Evolutionary conservation across 768 basidiomycete genomes (phyloP).

Genomic region (Melanogaster broomeanus): DNA sequence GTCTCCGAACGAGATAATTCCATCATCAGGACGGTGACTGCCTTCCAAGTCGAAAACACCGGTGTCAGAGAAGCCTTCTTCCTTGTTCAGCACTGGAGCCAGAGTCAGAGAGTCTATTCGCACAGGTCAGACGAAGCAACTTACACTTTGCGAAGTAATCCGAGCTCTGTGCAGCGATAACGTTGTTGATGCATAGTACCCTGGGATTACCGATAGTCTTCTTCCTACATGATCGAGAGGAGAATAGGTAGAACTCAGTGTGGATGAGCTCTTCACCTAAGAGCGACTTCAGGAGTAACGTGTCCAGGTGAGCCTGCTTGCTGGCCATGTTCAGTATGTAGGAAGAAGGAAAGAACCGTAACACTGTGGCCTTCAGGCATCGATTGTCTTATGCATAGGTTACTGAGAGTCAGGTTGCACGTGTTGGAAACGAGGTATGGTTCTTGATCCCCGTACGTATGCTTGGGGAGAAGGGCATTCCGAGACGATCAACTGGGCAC

Average conservation of each 20-base stretch:
- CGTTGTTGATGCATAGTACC: slow-evolving; percentile 16
- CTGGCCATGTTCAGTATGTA: slow-evolving; percentile 6
- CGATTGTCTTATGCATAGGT: neutral
- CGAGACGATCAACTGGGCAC: no score
- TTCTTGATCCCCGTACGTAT: neutral
- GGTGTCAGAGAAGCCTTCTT: neutral
- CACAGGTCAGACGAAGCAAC: neutral
- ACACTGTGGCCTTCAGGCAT: neutral
- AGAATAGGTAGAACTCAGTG: slow-evolving; percentile 21
- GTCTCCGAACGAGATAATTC: slow-evolving; percentile 4
- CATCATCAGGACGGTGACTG: neutral
- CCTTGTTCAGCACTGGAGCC: neutral
- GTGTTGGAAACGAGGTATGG: neutral
- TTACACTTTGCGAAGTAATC: slow-evolving; percentile 17
- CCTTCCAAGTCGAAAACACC: slow-evolving; percentile 8
- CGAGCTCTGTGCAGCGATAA: slow-evolving; percentile 9
- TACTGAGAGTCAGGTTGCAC: neutral
- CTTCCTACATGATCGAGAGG: slow-evolving; percentile 10
- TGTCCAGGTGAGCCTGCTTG: slow-evolving; percentile 4
- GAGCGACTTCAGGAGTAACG: slow-evolving; percentile 5
- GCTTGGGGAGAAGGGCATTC: no score
- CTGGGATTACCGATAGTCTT: slow-evolving; percentile 9
- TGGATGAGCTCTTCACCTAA: slow-evolving; percentile 16
- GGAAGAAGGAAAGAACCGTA: neutral
- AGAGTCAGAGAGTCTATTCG: neutral